These are phyloP conservation scores for Thalassiosira oceanica DNA, from an alignment of 352 stramenopile genomes.

Conservation along the genomic window DNA sequence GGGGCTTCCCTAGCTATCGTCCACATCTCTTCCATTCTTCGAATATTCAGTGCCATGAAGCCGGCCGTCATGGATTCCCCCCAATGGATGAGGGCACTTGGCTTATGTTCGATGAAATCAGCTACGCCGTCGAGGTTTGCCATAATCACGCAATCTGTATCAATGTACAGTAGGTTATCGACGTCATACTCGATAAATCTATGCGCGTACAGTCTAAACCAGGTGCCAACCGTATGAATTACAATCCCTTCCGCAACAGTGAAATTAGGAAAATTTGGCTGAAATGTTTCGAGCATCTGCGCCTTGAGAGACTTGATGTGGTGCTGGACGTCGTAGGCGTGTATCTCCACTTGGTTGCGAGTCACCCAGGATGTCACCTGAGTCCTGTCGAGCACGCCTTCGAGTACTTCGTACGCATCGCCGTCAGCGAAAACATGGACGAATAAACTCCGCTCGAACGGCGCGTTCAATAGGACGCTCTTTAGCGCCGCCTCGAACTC, in stretches of 20 bases:
- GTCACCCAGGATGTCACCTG: neutral
- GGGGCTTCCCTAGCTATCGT: too few relatives aligned
- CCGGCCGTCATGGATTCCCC: neutral
- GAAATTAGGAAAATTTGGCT: neutral
- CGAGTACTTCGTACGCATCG: constrained; percentile 14
- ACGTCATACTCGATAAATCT: neutral
- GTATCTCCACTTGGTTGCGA: constrained; percentile 16
- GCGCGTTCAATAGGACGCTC: constrained; percentile 29
- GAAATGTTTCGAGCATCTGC: neutral
- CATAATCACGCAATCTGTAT: constrained; percentile 16
- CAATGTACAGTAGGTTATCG: constrained; percentile 7
- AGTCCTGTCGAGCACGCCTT: constrained; percentile 8
- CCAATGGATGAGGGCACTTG: constrained; percentile 17
- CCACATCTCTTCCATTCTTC: too few relatives aligned
- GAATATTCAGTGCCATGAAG: too few relatives aligned
- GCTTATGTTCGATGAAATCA: neutral
- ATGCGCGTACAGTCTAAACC: constrained; percentile 10
- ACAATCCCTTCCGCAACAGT: neutral
- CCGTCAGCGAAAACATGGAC: constrained; percentile 25
- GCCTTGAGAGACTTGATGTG: constrained; percentile 5
- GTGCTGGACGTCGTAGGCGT: constrained; percentile 26
- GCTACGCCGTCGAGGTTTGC: constrained; percentile 6
- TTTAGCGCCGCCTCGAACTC: constrained; percentile 39
- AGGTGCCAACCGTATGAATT: constrained; percentile 3
- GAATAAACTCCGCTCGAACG: constrained; percentile 10